These are phyloP conservation scores for Morella rubra DNA, from an alignment of 306 rosid genomes.

Conservation along the genomic window DNA sequence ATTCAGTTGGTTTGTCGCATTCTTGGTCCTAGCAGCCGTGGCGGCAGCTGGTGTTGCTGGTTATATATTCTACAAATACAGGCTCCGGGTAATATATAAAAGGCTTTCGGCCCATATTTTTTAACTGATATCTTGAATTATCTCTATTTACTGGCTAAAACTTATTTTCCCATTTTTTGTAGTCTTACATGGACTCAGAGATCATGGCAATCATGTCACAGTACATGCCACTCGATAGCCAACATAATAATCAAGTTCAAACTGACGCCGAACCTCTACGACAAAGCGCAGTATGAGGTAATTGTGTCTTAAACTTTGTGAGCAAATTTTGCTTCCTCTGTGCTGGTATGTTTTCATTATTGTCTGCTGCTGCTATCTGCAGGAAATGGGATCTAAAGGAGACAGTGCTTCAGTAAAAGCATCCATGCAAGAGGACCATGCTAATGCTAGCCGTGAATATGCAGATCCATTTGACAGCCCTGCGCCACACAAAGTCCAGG, in stretches of 20 bases:
- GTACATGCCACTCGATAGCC: conserved; percentile 86
- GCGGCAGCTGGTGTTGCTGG: conserved; percentile 62
- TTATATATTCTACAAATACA: conserved; percentile 87
- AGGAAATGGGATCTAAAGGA: conserved; percentile 15
- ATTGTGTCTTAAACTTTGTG: conserved; percentile 18
- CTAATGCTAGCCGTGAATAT: not conserved
- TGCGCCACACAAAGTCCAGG: not conserved
- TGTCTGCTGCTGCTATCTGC: conserved; percentile 9
- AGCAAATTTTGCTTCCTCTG: conserved; percentile 8
- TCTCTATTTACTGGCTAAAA: not conserved
- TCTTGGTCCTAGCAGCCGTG: conserved; percentile 59
- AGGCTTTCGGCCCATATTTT: not conserved
- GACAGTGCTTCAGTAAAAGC: not conserved
- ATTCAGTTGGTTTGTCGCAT: conserved; percentile 50
- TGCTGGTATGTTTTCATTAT: conserved; percentile 9
- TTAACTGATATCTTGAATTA: conserved; percentile 4
- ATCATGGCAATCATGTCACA: conserved; percentile 96
- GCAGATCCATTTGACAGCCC: not conserved
- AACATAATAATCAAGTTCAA: conserved; percentile 56
- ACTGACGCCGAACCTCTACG: conserved; percentile 61
- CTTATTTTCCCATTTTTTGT: not conserved
- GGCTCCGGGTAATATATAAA: conserved; percentile 71
- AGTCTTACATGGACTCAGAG: conserved; percentile 98
- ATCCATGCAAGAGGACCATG: not conserved
- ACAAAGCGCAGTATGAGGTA: conserved; percentile 56